Conservation (phyloP, 2,329 filamentous ascomycete genomes). For the Mycosphaerelloides madeirae region DNA sequence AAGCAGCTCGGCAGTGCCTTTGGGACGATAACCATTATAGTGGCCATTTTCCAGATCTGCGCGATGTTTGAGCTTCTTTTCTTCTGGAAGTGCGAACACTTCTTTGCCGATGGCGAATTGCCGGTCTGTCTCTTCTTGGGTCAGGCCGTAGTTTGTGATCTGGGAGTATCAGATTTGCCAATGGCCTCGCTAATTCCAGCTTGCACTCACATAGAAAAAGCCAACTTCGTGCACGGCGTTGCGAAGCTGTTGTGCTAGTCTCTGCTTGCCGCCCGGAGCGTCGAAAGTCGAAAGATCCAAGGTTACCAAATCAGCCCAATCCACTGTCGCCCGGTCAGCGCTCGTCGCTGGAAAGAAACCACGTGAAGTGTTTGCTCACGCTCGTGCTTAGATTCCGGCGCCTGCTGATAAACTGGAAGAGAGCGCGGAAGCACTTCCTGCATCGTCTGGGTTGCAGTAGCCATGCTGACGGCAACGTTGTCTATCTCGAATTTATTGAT, state of each 20-base stretch:
- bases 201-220: conserved; percentile 54
- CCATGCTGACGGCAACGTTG: conserved; percentile 9
- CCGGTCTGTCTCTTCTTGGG: conserved; percentile 55
- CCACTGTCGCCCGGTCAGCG: conserved; percentile 9
- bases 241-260: conserved; percentile 51
- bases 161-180: conserved; percentile 1
- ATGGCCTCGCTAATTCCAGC: neutral
- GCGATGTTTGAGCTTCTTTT: conserved; percentile 57
- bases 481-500: too few relatives aligned
- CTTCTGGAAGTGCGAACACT: conserved; percentile 53
- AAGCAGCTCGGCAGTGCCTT: conserved; percentile 19
- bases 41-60: conserved; percentile 28
- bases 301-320: conserved; percentile 55
- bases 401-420: conserved; percentile 20
- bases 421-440: conserved; percentile 10
- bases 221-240: conserved; percentile 48
- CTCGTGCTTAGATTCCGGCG: conserved; percentile 19
- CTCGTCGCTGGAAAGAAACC: neutral
- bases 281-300: conserved; percentile 54
- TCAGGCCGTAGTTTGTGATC: conserved; percentile 55
- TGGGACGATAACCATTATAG: conserved; percentile 29
- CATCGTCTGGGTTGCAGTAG: conserved; percentile 16
- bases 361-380: neutral
- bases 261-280: conserved; percentile 51
- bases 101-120: conserved; percentile 59